These are phyloP conservation scores for Picea mariana DNA, from an alignment of 83 land plant species.

Conservation along the genomic window DNA sequence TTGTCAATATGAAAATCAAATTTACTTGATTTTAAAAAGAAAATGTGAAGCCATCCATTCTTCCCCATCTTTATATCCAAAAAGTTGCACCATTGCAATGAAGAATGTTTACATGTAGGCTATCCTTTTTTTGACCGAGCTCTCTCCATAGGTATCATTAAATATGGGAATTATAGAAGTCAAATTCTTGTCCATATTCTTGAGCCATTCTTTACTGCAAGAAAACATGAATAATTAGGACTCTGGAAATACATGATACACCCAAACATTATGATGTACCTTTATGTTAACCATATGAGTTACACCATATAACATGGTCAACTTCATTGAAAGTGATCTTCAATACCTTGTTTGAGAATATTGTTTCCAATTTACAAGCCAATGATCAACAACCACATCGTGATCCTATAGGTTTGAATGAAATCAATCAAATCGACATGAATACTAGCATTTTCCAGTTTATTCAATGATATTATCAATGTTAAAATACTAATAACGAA, in stretches of 20 bases:
- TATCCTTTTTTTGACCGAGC: slow-evolving; percentile 73
- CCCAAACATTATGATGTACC: slow-evolving; percentile 45
- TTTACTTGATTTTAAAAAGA: slow-evolving; percentile 73
- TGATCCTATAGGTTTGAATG: slow-evolving; percentile 56
- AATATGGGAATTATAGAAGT: slow-evolving; percentile 66
- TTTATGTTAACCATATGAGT: slow-evolving; percentile 8
- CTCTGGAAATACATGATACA: slow-evolving; percentile 8
- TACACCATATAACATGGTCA: background rate
- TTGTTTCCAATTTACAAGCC: slow-evolving; percentile 73
- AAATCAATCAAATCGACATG: background rate
- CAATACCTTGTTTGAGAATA: slow-evolving; percentile 80
- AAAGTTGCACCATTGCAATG: slow-evolving; percentile 92
- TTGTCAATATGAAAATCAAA: no score
- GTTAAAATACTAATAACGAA: background rate
- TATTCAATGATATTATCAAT: background rate
- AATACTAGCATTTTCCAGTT: background rate
- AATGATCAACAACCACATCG: slow-evolving; percentile 59
- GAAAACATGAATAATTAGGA: slow-evolving; percentile 4
- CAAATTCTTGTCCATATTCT: slow-evolving; percentile 79
- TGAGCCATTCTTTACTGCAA: slow-evolving; percentile 95
- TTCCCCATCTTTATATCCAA: slow-evolving; percentile 89
- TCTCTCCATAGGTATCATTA: slow-evolving; percentile 73
- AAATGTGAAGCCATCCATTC: slow-evolving; percentile 95
- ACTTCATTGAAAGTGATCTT: background rate
- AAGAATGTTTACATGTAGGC: slow-evolving; percentile 97